Base-by-base conservation (phyloP, 2,329 filamentous ascomycete genomes). In the Purpureocillium takamizusanense region DNA sequence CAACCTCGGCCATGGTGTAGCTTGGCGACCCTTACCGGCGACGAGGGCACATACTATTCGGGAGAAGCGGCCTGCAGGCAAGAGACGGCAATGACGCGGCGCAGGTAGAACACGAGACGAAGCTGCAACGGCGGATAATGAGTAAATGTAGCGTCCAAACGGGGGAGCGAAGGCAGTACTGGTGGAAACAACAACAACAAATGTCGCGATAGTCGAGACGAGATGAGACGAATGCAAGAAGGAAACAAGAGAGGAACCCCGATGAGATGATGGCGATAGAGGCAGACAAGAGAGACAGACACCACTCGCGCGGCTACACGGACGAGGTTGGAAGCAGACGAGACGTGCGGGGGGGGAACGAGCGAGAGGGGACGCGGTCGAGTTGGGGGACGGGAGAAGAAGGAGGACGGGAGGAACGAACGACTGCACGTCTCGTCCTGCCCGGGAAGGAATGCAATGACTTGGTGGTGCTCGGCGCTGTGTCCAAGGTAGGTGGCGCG, bases 31-130 rank as follows among this genome's bases (percentile, higher is more conserved):
- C 6, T 25, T 25, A 25, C 10, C 21, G 21, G 21, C 42, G 40
- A 37, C 41, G 38, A 36, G 38, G 46, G 55, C 50, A 55, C 59
- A 62, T 62, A 56, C 51, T 62, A 56, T 42, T 51, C 28, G 35
- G 13, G 6, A 14, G 33, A 31, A 17, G 36, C 32, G n/a, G 29
- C 33, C 34, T 31, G 37, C 29, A 12, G 34, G 15, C 39, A 35
- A 39, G 27, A 36, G 28, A 30, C 28, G 6, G n/a, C 28, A 14
- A 12, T 7, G 28, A 30, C 6, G 28, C 11, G 13, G 28, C 31
- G 9, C 10, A 17, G 7, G 33, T 5, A 14, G 17, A 34, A 31
- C 21, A 30, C 13, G 31, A 31, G 15, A 28, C 15, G 17, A 34
- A 23, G 35, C 28, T 23, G 15, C 35, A 14, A 30, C 6, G 10